Evolutionary conservation across 768 basidiomycete species (phyloP).

Genomic region (Inosperma sp.): DNA sequence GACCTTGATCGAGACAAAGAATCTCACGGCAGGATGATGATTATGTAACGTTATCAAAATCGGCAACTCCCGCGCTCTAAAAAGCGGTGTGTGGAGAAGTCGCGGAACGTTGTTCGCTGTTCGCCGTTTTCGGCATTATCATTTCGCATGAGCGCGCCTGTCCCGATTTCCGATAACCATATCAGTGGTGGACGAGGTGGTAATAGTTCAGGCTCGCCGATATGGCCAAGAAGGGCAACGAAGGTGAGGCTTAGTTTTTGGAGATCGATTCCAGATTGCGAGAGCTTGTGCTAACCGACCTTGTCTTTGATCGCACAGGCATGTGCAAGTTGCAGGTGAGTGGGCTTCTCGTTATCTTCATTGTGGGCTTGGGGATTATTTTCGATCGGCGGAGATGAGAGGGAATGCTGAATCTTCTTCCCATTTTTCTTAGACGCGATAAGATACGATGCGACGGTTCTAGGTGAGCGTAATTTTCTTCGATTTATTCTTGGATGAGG

Average conservation of each 20-base stretch:
- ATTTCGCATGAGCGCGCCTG: constrained; percentile 38
- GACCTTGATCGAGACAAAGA: background rate
- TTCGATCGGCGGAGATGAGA: background rate
- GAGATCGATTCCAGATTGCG: background rate
- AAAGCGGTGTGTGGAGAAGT: no score
- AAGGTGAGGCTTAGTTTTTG: constrained; percentile 38
- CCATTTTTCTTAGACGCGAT: constrained; percentile 42
- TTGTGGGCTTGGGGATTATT: constrained; percentile 5
- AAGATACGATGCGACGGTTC: constrained; percentile 58
- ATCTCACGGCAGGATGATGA: no score
- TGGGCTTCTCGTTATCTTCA: constrained; percentile 15
- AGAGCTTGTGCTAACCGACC: constrained; percentile 12
- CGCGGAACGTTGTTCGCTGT: background rate
- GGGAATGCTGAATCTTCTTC: background rate
- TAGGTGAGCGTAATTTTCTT: constrained; percentile 32
- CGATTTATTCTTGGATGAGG: background rate
- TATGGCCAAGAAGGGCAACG: constrained; percentile 48
- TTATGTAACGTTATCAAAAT: background rate
- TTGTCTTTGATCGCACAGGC: constrained; percentile 34
- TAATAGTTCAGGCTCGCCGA: constrained; percentile 28
- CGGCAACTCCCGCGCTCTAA: constrained; percentile 5
- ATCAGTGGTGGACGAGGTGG: background rate
- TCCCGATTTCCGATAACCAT: constrained; percentile 49
- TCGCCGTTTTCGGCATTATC: constrained; percentile 9
- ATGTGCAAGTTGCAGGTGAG: constrained; percentile 56